A percentile compares a stretch with the other conserved stretches of the same genome.
These are phyloP conservation scores for Eucalyptus marginata DNA, from an alignment of 345 rosid genomes.

Conservation along the genomic window DNA sequence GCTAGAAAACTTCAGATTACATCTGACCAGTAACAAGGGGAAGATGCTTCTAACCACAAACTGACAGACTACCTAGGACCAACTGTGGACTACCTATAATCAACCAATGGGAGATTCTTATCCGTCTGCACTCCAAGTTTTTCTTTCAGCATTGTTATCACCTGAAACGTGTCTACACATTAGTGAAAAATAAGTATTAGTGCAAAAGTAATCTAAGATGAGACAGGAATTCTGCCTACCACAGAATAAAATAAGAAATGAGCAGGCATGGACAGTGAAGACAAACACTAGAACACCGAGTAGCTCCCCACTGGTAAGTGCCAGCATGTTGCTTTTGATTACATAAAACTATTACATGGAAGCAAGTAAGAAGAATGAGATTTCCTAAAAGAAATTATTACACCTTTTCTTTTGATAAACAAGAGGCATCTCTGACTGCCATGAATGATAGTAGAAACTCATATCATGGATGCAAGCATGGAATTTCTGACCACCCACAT, in stretches of 20 bases:
- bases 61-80: not conserved
- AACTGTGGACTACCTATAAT: conserved; percentile 41
- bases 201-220: not conserved
- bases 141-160: conserved; percentile 70
- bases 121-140: conserved; percentile 68
- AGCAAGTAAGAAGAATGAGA: not conserved
- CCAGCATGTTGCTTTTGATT: not conserved
- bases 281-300: not conserved
- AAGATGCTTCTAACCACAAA: not conserved
- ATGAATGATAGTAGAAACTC: not conserved
- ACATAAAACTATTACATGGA: not conserved
- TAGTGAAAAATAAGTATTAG: not conserved
- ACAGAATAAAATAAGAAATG: not conserved
- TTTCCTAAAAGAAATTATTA: not conserved
- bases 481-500: not conserved
- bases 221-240: not conserved
- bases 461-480: not conserved
- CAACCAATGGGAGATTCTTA: conserved; percentile 59
- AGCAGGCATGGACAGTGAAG: not conserved
- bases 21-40: not conserved
- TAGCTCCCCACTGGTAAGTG: not conserved
- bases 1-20: not conserved
- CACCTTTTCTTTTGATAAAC: not conserved
- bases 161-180: conserved; percentile 31
- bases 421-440: not conserved